Evolutionary conservation across 2,329 filamentous ascomycete species (phyloP).

Genomic region (Malbranchea cinnamomea): DNA sequence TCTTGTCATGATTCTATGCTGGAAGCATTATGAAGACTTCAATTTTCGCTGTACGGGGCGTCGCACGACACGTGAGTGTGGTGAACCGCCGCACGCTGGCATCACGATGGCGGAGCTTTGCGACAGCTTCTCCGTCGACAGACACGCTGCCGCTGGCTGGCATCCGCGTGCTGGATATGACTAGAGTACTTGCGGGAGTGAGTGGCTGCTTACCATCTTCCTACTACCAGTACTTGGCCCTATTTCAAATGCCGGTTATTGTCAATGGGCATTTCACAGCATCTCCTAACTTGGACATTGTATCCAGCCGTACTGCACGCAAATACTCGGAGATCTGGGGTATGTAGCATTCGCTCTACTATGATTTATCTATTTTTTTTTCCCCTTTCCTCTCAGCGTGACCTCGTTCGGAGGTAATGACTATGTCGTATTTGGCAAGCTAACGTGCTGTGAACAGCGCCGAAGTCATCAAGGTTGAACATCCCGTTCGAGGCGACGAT

Average conservation of each 20-base stretch:
- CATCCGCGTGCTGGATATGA: slow-evolving; percentile 89
- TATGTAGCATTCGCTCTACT: slow-evolving; percentile 40
- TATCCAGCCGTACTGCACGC: slow-evolving; percentile 80
- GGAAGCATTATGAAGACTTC: too few species aligned
- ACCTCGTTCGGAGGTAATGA: too few species aligned
- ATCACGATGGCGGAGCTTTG: slow-evolving; percentile 24
- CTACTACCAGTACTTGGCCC: slow-evolving; percentile 3
- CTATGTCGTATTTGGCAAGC: background rate
- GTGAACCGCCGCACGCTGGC: too few species aligned
- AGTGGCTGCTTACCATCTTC: slow-evolving; percentile 21
- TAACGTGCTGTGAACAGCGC: slow-evolving; percentile 41
- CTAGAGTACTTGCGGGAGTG: slow-evolving; percentile 84
- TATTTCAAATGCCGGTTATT: background rate
- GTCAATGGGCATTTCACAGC: slow-evolving; percentile 2
- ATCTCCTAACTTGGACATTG: slow-evolving; percentile 7
- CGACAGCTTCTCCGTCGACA: slow-evolving; percentile 28
- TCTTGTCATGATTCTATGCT: too few species aligned
- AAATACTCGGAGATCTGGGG: slow-evolving; percentile 93
- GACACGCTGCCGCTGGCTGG: slow-evolving; percentile 60
- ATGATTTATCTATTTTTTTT: background rate
- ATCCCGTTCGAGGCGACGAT: slow-evolving; percentile 80
- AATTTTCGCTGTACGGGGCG: too few species aligned
- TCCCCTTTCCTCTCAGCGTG: background rate
- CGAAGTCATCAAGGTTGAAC: slow-evolving; percentile 94
- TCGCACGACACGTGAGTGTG: too few species aligned